Evolutionary conservation across 1,284 basidiomycete species (phyloP).

Genomic region (Leccinum fallax): DNA sequence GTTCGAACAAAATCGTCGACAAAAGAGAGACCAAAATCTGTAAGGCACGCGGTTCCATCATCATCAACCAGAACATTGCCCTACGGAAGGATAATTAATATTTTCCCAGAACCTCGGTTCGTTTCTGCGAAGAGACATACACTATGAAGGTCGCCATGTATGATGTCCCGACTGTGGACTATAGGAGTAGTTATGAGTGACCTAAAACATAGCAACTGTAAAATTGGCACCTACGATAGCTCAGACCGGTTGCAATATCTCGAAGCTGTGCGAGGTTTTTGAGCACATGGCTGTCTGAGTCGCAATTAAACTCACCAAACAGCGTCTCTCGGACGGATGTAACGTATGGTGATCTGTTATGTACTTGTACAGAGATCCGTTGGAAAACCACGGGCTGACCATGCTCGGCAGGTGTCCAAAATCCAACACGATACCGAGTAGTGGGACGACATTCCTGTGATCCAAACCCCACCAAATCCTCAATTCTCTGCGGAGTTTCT

Average conservation of each 20-base stretch:
- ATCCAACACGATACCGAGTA: conserved; percentile 29
- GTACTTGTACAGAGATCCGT: conserved; percentile 31
- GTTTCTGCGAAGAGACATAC: no score
- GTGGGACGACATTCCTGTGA: conserved; percentile 33
- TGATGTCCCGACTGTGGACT: conserved; percentile 27
- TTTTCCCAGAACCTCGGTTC: background rate
- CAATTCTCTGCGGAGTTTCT: conserved; percentile 33
- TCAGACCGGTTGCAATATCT: conserved; percentile 30
- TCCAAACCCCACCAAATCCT: conserved; percentile 24
- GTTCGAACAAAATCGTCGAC: conserved; percentile 36
- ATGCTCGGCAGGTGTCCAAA: conserved; percentile 25
- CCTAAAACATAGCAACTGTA: background rate
- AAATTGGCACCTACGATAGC: conserved; percentile 27
- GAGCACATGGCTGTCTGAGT: background rate
- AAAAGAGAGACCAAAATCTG: conserved; percentile 43
- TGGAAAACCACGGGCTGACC: conserved; percentile 34
- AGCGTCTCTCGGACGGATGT: conserved; percentile 7
- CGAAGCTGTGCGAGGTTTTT: conserved; percentile 18
- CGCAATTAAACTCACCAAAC: conserved; percentile 17
- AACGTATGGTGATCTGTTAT: conserved; percentile 4
- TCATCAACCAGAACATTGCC: conserved; percentile 31
- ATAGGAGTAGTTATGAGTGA: background rate
- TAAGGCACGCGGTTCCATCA: conserved; percentile 26
- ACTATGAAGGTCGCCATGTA: background rate
- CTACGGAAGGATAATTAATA: conserved; percentile 15